These are phyloP conservation scores for Cladosporium cucumerinum DNA, from an alignment of 2,329 filamentous ascomycete species.

Conservation along the genomic window DNA sequence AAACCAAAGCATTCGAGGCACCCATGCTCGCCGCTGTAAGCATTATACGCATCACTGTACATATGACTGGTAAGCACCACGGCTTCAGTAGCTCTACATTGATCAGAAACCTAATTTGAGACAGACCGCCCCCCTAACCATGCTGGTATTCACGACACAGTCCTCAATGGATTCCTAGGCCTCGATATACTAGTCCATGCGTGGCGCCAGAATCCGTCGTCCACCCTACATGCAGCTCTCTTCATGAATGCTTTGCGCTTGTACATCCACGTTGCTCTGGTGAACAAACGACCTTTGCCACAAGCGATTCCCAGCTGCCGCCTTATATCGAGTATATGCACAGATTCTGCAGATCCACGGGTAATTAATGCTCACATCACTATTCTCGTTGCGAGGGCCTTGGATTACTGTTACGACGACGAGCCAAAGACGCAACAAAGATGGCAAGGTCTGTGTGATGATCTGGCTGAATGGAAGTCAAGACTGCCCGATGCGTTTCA, in stretches of 20 bases:
- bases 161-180: background rate
- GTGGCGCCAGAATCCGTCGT: conserved; percentile 13
- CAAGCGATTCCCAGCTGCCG: background rate
- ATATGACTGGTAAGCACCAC: conserved; percentile 11
- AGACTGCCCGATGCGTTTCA: background rate
- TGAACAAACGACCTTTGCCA: conserved; percentile 8
- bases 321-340: background rate
- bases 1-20: conserved; percentile 16
- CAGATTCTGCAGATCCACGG: background rate
- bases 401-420: background rate
- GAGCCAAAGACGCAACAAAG: background rate
- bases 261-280: conserved; percentile 18
- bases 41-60: conserved; percentile 15
- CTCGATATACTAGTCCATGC: background rate
- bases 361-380: background rate
- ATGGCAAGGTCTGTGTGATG: background rate
- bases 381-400: background rate
- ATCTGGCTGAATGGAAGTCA: background rate
- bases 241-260: conserved; percentile 18
- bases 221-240: conserved; percentile 18
- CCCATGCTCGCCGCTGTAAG: conserved; percentile 16
- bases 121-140: background rate
- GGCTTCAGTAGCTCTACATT: background rate
- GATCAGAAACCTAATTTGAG: background rate
- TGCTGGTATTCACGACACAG: background rate